phyloP scores from a whole-genome alignment of 1,284 basidiomycete species.

The Cutaneotrichosporon sp. region DNA sequence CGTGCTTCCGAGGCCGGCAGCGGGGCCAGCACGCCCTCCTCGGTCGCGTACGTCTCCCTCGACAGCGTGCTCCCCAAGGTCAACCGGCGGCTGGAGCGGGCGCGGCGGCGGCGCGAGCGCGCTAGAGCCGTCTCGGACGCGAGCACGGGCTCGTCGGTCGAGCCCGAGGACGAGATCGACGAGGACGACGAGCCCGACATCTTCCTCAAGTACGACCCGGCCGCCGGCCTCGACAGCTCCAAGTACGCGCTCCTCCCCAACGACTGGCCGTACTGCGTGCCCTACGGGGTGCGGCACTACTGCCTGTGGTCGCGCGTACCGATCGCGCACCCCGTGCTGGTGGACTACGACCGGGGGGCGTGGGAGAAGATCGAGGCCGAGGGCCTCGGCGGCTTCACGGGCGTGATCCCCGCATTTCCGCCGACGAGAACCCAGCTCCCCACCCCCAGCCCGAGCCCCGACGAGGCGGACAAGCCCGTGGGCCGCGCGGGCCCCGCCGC shows the following conservation, averaged over 20 bases:
- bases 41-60: constrained; percentile 21
- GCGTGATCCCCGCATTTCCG: constrained; percentile 30
- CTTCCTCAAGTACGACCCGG: constrained; percentile 36
- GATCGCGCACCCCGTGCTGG: constrained; percentile 47
- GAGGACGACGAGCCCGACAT: constrained; percentile 29
- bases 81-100: constrained; percentile 7
- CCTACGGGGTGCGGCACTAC: constrained; percentile 48
- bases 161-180: constrained; percentile 14
- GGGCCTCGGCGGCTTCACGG: constrained; percentile 50
- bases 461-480: constrained; percentile 2
- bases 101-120: background rate
- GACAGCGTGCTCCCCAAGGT: constrained; percentile 18
- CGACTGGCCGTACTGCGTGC: constrained; percentile 53
- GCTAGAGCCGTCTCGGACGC: no score
- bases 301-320: constrained; percentile 51
- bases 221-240: constrained; percentile 33
- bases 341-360: constrained; percentile 36
- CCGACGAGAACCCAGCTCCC: background rate
- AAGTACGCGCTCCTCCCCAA: constrained; percentile 49
- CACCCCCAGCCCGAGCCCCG: background rate
- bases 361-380: constrained; percentile 45
- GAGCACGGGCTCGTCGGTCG: background rate
- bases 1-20: constrained; percentile 1
- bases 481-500: constrained; percentile 12
- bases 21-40: constrained; percentile 20